Evolutionary conservation across 2,329 filamentous ascomycete species (phyloP).

Genomic region (Xylariaceae sp.): DNA sequence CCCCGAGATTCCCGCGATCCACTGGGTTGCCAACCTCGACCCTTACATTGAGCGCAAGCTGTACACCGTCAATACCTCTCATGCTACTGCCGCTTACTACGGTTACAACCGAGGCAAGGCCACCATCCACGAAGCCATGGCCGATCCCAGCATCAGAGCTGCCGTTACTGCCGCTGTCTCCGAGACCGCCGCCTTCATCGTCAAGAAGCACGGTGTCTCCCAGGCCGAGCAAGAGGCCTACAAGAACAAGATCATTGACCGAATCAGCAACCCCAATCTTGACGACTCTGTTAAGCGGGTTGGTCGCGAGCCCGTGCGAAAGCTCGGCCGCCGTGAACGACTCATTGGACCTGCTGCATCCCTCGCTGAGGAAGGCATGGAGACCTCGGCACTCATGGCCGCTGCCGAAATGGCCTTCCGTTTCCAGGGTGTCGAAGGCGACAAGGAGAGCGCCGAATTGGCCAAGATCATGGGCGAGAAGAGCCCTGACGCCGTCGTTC

Average conservation of each 20-base stretch:
- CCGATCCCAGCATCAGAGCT: slow-evolving; percentile 71
- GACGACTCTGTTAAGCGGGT: slow-evolving; percentile 94
- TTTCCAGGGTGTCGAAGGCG: slow-evolving; percentile 90
- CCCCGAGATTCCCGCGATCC: slow-evolving; percentile 62
- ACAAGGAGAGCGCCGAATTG: slow-evolving; percentile 83
- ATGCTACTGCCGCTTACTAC: slow-evolving; percentile 94
- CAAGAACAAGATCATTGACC: slow-evolving; percentile 83
- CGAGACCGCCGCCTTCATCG: slow-evolving; percentile 83
- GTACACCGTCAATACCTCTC: slow-evolving; percentile 97
- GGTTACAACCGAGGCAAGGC: slow-evolving; percentile 80
- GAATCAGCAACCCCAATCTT: slow-evolving; percentile 89
- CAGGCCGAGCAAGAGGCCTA: slow-evolving; percentile 75
- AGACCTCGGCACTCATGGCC: slow-evolving; percentile 67
- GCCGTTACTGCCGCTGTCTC: slow-evolving; percentile 74
- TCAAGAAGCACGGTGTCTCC: slow-evolving; percentile 77
- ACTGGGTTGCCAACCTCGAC: slow-evolving; percentile 84
- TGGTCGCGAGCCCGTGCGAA: slow-evolving; percentile 87
- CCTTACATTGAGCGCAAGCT: slow-evolving; percentile 99
- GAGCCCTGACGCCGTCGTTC: slow-evolving; percentile 67
- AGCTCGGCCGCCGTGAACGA: slow-evolving; percentile 90
- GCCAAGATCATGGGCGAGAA: slow-evolving; percentile 77
- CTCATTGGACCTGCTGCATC: slow-evolving; percentile 90
- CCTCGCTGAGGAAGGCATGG: slow-evolving; percentile 74
- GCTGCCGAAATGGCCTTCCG: slow-evolving; percentile 88
- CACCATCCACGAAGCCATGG: slow-evolving; percentile 84